phyloP scores from a whole-genome alignment of 495 filamentous ascomycete species.

The Bathelium albidoporum region DNA sequence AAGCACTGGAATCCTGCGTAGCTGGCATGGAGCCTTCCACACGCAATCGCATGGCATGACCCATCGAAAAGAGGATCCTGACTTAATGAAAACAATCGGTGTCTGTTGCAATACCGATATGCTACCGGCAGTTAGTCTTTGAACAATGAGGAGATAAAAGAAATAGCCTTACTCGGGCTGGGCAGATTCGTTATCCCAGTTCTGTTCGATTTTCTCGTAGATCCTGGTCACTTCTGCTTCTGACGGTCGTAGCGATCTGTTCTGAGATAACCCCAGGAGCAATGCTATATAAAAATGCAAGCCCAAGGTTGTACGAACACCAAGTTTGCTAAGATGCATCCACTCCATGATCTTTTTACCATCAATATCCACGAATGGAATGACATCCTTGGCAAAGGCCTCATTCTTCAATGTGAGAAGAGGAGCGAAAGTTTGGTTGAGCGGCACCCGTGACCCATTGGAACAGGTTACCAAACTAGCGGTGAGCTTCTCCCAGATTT shows the following conservation, averaged over 20 bases:
- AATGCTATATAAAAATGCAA: neutral
- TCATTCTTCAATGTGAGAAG: neutral
- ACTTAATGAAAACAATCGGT: neutral
- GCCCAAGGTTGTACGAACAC: neutral
- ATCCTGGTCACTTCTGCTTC: neutral
- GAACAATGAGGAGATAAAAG: neutral
- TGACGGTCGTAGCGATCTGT: neutral
- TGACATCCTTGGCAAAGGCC: constrained; percentile 1
- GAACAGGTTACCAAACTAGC: neutral
- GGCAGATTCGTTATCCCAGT: too few species aligned
- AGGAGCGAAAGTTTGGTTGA: constrained; percentile 2
- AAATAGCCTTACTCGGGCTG: neutral
- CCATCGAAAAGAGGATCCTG: neutral
- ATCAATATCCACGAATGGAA: constrained; percentile 1
- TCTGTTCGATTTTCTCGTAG: neutral
- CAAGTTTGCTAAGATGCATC: constrained; percentile 2
- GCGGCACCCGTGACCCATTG: neutral
- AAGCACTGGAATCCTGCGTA: neutral
- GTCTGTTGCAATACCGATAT: neutral
- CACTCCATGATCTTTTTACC: neutral
- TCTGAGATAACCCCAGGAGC: neutral
- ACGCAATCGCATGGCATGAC: neutral
- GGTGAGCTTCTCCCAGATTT: neutral
- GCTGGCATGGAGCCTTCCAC: constrained; percentile 2
- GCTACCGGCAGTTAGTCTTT: neutral